phyloP scores from a whole-genome alignment of 768 basidiomycete species.

The Lentinula detonsa region DNA sequence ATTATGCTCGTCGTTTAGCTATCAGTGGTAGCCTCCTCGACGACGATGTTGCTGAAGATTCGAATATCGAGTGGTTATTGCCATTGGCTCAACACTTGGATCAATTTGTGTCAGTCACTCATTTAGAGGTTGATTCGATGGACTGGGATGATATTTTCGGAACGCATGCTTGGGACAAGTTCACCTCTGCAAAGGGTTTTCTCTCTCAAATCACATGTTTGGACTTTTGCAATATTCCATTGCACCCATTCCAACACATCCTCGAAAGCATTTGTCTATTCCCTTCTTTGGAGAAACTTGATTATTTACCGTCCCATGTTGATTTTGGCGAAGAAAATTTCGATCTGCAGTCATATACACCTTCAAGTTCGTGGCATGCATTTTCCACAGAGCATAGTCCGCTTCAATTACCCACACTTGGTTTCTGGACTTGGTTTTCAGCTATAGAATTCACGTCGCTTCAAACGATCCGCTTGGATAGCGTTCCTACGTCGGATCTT shows the following conservation, averaged over 20 bases:
- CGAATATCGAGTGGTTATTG: neutral
- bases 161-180: neutral
- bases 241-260: neutral
- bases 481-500: neutral
- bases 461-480: neutral
- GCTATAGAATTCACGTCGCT: neutral
- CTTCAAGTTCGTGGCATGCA: neutral
- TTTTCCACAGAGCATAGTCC: neutral
- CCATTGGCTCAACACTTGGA: neutral
- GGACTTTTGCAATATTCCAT: neutral
- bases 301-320: slow-evolving; percentile 1
- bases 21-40: neutral
- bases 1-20: neutral
- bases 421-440: slow-evolving; percentile 1
- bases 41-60: neutral
- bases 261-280: neutral
- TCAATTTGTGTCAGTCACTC: neutral
- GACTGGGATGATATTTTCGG: neutral
- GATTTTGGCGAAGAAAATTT: neutral
- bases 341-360: neutral
- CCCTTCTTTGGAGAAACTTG: neutral
- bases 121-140: neutral
- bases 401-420: neutral
- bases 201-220: neutral
- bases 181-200: neutral